phyloP scores from a whole-genome alignment of 768 basidiomycete species.

The Inosperma sp. region DNA sequence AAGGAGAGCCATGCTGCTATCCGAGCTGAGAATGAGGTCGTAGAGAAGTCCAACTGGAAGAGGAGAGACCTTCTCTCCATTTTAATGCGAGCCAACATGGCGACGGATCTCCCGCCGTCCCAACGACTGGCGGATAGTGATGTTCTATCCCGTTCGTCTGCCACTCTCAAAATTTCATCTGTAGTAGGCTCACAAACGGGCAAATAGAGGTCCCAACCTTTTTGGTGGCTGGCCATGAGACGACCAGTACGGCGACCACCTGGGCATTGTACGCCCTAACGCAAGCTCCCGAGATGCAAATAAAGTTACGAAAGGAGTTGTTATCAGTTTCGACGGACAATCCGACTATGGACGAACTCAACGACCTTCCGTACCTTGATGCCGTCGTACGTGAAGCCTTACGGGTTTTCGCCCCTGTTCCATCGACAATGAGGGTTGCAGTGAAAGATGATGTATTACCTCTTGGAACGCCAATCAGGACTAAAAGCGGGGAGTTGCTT shows the following conservation, averaged over 20 bases:
- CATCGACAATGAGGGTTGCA: constrained; percentile 39
- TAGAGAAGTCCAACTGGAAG: constrained; percentile 26
- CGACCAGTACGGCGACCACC: constrained; percentile 45
- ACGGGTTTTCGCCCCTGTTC: constrained; percentile 51
- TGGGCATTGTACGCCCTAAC: constrained; percentile 61
- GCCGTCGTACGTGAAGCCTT: constrained; percentile 56
- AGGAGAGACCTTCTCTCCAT: constrained; percentile 57
- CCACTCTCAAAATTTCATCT: neutral
- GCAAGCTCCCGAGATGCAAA: constrained; percentile 44
- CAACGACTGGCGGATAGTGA: constrained; percentile 60
- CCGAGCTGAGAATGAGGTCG: constrained; percentile 25
- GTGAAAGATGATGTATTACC: constrained; percentile 52
- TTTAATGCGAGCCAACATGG: constrained; percentile 60
- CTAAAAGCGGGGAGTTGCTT: constrained; percentile 34
- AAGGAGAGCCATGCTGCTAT: constrained; percentile 45
- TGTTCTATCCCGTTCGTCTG: constrained; percentile 49
- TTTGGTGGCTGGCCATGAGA: constrained; percentile 57
- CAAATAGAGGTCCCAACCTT: constrained; percentile 57
- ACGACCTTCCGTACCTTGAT: constrained; percentile 67
- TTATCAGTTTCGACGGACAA: constrained; percentile 46
- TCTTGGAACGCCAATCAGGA: constrained; percentile 44
- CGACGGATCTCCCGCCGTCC: constrained; percentile 49
- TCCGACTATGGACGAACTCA: constrained; percentile 67
- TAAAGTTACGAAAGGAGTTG: constrained; percentile 56
- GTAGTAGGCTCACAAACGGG: neutral